Evolutionary conservation across 331 rosid species (phyloP).

Genomic region (Rosa hybrid): DNA sequence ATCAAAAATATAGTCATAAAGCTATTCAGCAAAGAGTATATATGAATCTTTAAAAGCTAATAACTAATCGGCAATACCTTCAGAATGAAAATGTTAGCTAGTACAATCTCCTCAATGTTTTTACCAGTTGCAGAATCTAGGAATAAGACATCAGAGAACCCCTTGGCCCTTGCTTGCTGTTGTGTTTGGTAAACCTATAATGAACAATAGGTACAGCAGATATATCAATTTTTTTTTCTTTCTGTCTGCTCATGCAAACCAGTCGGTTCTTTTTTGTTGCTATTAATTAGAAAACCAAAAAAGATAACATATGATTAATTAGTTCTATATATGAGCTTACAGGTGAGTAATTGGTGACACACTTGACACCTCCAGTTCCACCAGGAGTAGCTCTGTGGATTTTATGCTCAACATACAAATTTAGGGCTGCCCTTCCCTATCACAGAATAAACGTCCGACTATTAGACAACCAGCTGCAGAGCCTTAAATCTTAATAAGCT

Average conservation of each 20-base stretch:
- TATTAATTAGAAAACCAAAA: neutral
- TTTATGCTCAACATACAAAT: constrained; percentile 28
- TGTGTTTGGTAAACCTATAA: constrained; percentile 23
- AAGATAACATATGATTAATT: neutral
- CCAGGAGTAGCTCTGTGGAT: constrained; percentile 27
- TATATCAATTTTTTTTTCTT: neutral
- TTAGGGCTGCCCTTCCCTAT: constrained; percentile 21
- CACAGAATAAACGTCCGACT: neutral
- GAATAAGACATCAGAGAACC: constrained; percentile 64
- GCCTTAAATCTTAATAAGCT: neutral
- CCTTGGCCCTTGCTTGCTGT: constrained; percentile 47
- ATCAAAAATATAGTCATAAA: neutral
- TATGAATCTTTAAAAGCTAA: neutral
- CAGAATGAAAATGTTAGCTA: constrained; percentile 52
- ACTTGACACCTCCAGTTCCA: constrained; percentile 40
- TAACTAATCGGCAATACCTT: constrained; percentile 39
- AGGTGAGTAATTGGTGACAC: constrained; percentile 35
- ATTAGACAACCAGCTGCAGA: neutral
- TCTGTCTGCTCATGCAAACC: too few relatives aligned
- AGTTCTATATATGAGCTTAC: constrained; percentile 8
- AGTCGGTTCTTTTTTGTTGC: neutral
- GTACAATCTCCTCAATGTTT: constrained; percentile 46
- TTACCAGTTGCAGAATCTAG: constrained; percentile 55
- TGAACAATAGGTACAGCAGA: neutral
- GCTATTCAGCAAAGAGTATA: neutral